Conservation (phyloP, 1,284 basidiomycete genomes). For the Apiotrichum gracile region DNA sequence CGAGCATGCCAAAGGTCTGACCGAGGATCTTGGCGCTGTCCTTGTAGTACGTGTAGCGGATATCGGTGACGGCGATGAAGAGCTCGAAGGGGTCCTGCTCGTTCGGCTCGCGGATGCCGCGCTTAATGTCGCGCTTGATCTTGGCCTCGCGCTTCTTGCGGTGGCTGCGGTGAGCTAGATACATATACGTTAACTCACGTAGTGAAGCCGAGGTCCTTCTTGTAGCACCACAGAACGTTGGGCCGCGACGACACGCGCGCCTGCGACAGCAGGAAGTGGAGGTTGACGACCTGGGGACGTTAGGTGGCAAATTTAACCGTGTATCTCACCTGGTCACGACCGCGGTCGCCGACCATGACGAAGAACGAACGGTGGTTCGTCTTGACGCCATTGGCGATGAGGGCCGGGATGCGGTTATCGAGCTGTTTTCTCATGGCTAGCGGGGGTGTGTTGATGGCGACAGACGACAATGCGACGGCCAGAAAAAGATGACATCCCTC, state of each 20-base stretch:
- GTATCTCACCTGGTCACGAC: conserved; percentile 73
- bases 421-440: conserved; percentile 54
- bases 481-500: too few relatives aligned
- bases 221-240: conserved; percentile 94
- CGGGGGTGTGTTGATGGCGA: background rate
- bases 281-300: conserved; percentile 71
- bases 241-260: conserved; percentile 81
- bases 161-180: conserved; percentile 56
- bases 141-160: conserved; percentile 94
- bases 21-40: conserved; percentile 94
- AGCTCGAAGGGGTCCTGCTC: conserved; percentile 97
- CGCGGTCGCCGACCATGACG: conserved; percentile 92
- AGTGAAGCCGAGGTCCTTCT: conserved; percentile 92
- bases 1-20: conserved; percentile 95
- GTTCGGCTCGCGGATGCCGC: conserved; percentile 86
- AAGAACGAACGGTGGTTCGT: conserved; percentile 92
- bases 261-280: conserved; percentile 91
- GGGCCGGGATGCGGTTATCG: conserved; percentile 84
- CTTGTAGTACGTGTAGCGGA: conserved; percentile 94
- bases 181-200: conserved; percentile 53
- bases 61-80: conserved; percentile 97
- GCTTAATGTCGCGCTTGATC: conserved; percentile 89
- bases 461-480: background rate
- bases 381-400: conserved; percentile 91
- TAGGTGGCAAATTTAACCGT: background rate